phyloP scores from a whole-genome alignment of 2,329 filamentous ascomycete genomes.

The Arachnopeziza araneosa region DNA sequence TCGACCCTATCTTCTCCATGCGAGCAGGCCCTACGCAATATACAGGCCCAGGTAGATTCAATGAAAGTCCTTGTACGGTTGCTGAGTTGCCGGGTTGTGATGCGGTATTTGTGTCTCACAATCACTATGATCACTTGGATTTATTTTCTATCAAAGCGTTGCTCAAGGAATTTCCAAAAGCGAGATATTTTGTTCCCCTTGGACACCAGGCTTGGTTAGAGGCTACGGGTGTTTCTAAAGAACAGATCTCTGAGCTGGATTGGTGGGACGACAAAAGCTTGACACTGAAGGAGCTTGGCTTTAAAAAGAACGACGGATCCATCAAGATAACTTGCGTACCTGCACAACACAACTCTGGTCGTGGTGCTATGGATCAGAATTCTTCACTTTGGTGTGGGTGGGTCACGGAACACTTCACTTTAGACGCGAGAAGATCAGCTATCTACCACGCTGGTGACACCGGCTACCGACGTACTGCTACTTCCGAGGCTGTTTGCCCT shows the following conservation, averaged over 20 bases:
- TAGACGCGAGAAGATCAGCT: conserved; percentile 72
- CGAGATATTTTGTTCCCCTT: conserved; percentile 81
- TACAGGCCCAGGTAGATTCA: conserved; percentile 65
- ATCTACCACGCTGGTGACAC: conserved; percentile 75
- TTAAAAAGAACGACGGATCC: neutral
- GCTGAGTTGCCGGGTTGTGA: conserved; percentile 69
- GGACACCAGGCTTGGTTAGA: conserved; percentile 79
- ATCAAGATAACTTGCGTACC: conserved; percentile 58
- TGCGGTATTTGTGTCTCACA: conserved; percentile 73
- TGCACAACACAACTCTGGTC: conserved; percentile 72
- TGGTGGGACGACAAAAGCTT: conserved; percentile 86
- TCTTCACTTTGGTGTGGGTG: conserved; percentile 84
- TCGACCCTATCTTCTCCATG: conserved; percentile 20
- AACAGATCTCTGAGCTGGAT: conserved; percentile 71
- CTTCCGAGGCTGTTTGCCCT: conserved; percentile 72
- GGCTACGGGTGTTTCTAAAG: conserved; percentile 57
- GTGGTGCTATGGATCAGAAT: conserved; percentile 59
- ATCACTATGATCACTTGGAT: conserved; percentile 88
- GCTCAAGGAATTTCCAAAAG: conserved; percentile 64
- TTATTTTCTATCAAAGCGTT: conserved; percentile 67
- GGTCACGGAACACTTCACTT: conserved; percentile 58
- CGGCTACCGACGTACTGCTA: conserved; percentile 46
- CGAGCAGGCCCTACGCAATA: conserved; percentile 23
- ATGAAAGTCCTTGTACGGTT: conserved; percentile 67
- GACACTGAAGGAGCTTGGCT: conserved; percentile 39